Base-by-base conservation (phyloP, 2,329 filamentous ascomycete species). In the Penicillium occitanis region DNA sequence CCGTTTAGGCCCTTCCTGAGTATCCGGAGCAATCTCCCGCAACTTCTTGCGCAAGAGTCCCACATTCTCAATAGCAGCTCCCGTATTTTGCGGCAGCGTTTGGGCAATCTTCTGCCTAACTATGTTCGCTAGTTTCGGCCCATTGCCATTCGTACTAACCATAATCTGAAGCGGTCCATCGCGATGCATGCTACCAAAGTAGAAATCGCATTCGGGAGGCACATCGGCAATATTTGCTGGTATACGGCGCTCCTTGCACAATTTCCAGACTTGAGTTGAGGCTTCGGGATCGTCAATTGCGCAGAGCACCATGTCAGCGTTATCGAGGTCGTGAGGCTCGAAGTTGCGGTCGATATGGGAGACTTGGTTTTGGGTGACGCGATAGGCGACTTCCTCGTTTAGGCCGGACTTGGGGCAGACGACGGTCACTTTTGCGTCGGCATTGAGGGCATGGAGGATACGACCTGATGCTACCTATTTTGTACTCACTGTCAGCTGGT, bases 111-210 rank as follows among this genome's bases (percentile, higher is more conserved):
- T 88, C 75, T 90, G 86, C 63, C 94, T 84, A 61, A 99, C 91
- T 58, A 93, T 89, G 71, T 92, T 94, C 10, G 95, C 95, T 69
- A 99, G 81, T 75, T 94, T 89, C 0, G 95, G 95, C 0, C 95
- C 95, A 76, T 97, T 97, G 62, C 95, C 95, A 77, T 98, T 99
- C 42, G 95, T 99, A 81, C 91, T 96, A 72, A 99, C 94, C 95
- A 99, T 99, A 73, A 99, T 90, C 82, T 99, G 95, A 68, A 99
- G 80, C 5, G 95, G 95, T 0, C 95, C 95, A 77, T 99, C 95
- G 61, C 95, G 90, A 80, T 99, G 92, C 46, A 97, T 90, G 76
- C 91, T 95, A 69, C 95, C 95, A 81, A 99, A 99, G 84, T 97
- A 99, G 76, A 99, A 99, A 75, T 99, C 95, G 79, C 95, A 99